These are phyloP conservation scores for Physcomitrellopsis africana DNA, from an alignment of 225 moss, liverwort and hornwort genomes.

Conservation along the genomic window DNA sequence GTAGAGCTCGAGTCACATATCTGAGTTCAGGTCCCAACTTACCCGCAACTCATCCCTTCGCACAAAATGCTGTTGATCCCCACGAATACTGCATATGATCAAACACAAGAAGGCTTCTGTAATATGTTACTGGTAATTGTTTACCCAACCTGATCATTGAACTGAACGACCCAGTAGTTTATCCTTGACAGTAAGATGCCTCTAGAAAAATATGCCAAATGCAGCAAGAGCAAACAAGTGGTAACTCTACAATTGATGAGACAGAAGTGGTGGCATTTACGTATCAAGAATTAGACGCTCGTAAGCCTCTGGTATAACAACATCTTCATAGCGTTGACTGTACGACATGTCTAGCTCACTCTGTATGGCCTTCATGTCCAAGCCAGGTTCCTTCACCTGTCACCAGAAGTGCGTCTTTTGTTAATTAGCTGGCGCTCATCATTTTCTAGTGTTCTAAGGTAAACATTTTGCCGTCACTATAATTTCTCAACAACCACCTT, in stretches of 20 bases:
- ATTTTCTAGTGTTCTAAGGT: not conserved
- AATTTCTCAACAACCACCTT: not conserved
- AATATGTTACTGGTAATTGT: not conserved
- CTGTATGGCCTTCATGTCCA: constrained; percentile 84
- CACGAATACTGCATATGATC: constrained; percentile 61
- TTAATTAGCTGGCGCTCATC: constrained; percentile 13
- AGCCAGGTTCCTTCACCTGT: constrained; percentile 79
- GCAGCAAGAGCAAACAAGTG: not conserved
- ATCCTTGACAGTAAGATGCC: not conserved
- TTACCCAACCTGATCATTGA: not conserved
- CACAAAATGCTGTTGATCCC: constrained; percentile 94
- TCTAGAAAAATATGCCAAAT: constrained; percentile 15
- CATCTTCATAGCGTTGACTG: constrained; percentile 68
- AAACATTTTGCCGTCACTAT: not conserved
- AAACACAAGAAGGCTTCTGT: constrained; percentile 10
- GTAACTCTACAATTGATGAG: constrained; percentile 9
- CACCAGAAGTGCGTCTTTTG: constrained; percentile 25
- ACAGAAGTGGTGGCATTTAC: constrained; percentile 34
- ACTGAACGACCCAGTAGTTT: not conserved
- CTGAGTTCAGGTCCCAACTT: constrained; percentile 6
- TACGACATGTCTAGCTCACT: constrained; percentile 99
- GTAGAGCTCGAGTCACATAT: not conserved
- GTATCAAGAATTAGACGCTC: constrained; percentile 91
- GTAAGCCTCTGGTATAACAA: constrained; percentile 95
- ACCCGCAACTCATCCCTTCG: constrained; percentile 88